A percentile compares a stretch with the other conserved stretches of the same genome.
Conservation (phyloP, 257 asterid species). For the Handroanthus guayacan region DNA sequence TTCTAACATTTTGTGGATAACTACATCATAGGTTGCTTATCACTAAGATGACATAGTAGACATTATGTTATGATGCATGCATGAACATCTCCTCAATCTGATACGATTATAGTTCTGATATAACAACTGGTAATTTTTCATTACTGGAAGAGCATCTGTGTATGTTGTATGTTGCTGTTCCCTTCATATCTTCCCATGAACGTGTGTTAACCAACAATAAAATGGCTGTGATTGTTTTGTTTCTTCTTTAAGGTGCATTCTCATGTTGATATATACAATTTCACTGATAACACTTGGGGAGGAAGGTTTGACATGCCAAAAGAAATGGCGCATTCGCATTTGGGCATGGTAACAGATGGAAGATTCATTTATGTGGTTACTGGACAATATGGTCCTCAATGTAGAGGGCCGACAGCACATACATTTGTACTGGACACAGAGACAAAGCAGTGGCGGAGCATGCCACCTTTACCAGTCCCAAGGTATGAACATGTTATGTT, state of each 20-base stretch:
- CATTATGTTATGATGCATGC: conserved; percentile 15
- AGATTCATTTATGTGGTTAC: conserved; percentile 85
- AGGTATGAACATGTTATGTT: conserved; percentile 52
- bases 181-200: background rate
- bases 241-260: conserved; percentile 73
- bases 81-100: conserved; percentile 2
- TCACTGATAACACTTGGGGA: conserved; percentile 90
- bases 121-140: background rate
- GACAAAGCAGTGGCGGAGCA: conserved; percentile 73
- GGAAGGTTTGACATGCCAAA: conserved; percentile 96
- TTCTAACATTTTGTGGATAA: background rate
- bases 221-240: conserved; percentile 19
- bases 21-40: background rate
- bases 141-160: background rate
- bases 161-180: background rate
- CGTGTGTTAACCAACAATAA: background rate
- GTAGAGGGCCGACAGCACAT: conserved; percentile 90
- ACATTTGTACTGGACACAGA: conserved; percentile 80
- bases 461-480: conserved; percentile 85
- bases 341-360: conserved; percentile 96
- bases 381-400: conserved; percentile 96
- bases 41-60: conserved; percentile 4
- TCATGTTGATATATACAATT: conserved; percentile 89
- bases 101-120: conserved; percentile 18
- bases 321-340: conserved; percentile 97